Conservation (phyloP, 192 early-diverging fungal genomes). For the Umbelopsis sp. region DNA sequence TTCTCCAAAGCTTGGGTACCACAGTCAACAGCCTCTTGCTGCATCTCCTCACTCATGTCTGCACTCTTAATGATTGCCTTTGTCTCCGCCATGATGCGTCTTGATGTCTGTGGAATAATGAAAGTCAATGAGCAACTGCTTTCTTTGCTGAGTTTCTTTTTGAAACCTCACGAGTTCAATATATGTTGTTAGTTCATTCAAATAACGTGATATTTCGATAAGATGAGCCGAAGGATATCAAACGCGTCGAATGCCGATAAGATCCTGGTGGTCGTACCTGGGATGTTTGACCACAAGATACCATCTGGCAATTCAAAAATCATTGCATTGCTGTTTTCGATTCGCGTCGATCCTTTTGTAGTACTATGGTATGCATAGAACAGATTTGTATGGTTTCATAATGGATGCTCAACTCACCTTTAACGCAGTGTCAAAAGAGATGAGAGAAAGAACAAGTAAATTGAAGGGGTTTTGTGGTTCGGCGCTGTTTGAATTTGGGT, state of each 20-base stretch:
- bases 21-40: constrained; percentile 88
- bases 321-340: not conserved
- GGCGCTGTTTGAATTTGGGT: not conserved
- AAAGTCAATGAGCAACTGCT: not conserved
- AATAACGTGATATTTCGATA: not conserved
- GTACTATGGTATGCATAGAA: not conserved
- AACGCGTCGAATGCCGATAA: not conserved
- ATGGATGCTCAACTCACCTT: not conserved
- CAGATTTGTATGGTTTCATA: not conserved
- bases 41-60: constrained; percentile 98
- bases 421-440: not conserved
- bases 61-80: constrained; percentile 96
- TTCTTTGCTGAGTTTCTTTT: not conserved
- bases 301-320: not conserved
- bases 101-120: not conserved
- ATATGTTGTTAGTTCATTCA: not conserved
- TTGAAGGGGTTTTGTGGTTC: not conserved
- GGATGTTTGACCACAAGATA: not conserved
- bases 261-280: not conserved
- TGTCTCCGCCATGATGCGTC: constrained; percentile 64
- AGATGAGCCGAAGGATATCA: too few species aligned
- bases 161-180: too few species aligned
- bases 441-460: not conserved
- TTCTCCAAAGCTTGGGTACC: constrained; percentile 88
- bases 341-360: not conserved